Conservation (phyloP, 371 early-diverging fungal genomes). For the Rhizopus sp. region DNA sequence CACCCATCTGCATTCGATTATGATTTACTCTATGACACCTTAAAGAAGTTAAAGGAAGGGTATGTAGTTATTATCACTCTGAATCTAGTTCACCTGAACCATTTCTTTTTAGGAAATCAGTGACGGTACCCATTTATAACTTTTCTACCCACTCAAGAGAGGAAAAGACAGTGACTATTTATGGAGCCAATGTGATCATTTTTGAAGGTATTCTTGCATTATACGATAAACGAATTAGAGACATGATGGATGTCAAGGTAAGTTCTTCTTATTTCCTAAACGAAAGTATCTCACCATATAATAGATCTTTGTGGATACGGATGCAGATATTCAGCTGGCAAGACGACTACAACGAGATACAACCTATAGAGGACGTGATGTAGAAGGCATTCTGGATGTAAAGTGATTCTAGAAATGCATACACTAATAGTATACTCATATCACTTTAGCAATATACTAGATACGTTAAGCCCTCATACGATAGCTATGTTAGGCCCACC, state of each 20-base stretch:
- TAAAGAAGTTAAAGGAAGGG: slow-evolving; percentile 79
- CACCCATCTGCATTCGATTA: slow-evolving; percentile 84
- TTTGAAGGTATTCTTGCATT: slow-evolving; percentile 94
- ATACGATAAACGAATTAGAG: slow-evolving; percentile 76
- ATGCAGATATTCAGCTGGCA: slow-evolving; percentile 88
- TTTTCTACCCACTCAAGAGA: slow-evolving; percentile 77
- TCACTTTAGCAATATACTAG: slow-evolving; percentile 73
- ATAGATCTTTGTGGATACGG: slow-evolving; percentile 93
- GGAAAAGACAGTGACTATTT: slow-evolving; percentile 67
- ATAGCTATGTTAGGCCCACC: slow-evolving; percentile 86
- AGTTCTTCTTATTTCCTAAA: not conserved
- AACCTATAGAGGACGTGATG: slow-evolving; percentile 84
- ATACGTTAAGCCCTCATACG: slow-evolving; percentile 93
- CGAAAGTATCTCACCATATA: not conserved
- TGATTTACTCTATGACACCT: slow-evolving; percentile 69
- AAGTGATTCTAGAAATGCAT: not conserved
- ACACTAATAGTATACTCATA: not conserved
- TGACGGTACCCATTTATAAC: slow-evolving; percentile 80
- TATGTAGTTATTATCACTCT: slow-evolving; percentile 15
- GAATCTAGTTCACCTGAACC: not conserved
- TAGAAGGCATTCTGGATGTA: slow-evolving; percentile 76
- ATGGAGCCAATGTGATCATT: slow-evolving; percentile 92
- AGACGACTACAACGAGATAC: slow-evolving; percentile 88
- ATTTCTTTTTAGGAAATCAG: slow-evolving; percentile 47
- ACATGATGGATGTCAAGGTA: slow-evolving; percentile 90